Evolutionary conservation across 2,329 filamentous ascomycete species (phyloP).

Genomic region (Aureobasidium sp.): DNA sequence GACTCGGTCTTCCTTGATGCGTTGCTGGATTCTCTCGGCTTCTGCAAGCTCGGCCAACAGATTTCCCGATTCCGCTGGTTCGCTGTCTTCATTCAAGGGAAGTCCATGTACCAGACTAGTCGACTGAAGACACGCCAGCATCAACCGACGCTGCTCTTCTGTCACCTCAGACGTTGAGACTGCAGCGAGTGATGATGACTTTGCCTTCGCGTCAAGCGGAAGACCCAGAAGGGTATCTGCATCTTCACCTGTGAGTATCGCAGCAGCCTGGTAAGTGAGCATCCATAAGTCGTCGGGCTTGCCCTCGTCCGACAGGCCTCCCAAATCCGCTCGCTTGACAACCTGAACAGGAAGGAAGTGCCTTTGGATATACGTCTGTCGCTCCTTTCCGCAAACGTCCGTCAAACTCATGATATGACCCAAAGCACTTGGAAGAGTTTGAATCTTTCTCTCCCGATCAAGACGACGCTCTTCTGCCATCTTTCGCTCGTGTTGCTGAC

Average conservation of each 20-base stretch:
- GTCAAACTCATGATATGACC: slow-evolving; percentile 12
- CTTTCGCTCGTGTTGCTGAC: slow-evolving; percentile 17
- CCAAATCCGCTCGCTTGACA: slow-evolving; percentile 16
- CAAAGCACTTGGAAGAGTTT: slow-evolving; percentile 17
- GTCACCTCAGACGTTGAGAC: not conserved
- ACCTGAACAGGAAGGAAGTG: slow-evolving; percentile 18
- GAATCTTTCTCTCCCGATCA: slow-evolving; percentile 9
- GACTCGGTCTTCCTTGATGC: slow-evolving; percentile 14
- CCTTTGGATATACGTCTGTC: slow-evolving; percentile 14
- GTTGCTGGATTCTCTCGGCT: slow-evolving; percentile 12
- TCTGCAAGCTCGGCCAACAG: slow-evolving; percentile 13
- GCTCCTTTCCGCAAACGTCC: not conserved
- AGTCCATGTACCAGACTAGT: slow-evolving; percentile 12
- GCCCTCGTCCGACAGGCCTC: not conserved
- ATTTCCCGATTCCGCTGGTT: not conserved
- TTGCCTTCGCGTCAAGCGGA: slow-evolving; percentile 4
- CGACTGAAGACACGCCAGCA: slow-evolving; percentile 13
- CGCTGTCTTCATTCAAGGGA: not conserved
- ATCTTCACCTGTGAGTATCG: slow-evolving; percentile 13
- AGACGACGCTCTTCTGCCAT: slow-evolving; percentile 17
- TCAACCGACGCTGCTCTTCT: slow-evolving; percentile 6
- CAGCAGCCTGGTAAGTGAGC: slow-evolving; percentile 19
- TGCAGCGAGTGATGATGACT: slow-evolving; percentile 3
- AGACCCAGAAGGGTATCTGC: slow-evolving; percentile 14
- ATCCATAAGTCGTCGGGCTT: slow-evolving; percentile 17